These are phyloP conservation scores for Scutellaria galericulata DNA, from an alignment of 257 asterid genomes.

Conservation along the genomic window DNA sequence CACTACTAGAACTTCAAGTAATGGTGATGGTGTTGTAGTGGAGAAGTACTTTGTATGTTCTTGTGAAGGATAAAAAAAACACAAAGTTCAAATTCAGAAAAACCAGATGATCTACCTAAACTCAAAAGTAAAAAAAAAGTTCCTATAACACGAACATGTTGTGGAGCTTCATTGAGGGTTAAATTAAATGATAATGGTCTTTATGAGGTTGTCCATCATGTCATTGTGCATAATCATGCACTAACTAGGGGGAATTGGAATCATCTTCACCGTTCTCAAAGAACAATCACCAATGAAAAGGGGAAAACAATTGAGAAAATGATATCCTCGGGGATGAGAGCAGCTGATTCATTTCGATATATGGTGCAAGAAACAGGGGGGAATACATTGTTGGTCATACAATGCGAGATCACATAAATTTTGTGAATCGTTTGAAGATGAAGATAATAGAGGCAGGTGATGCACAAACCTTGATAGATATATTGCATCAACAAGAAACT, in stretches of 20 bases:
- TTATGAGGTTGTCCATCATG: constrained; percentile 19
- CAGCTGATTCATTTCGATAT: neutral
- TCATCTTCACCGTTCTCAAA: neutral
- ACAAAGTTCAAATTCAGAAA: neutral
- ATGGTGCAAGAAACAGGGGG: constrained; percentile 2
- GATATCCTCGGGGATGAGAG: neutral
- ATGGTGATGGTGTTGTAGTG: neutral
- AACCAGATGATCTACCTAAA: no score
- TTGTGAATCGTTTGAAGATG: neutral
- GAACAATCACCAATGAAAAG: neutral
- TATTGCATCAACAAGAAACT: neutral
- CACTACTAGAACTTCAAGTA: neutral
- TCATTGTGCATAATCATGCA: neutral
- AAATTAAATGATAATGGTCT: constrained; percentile 1
- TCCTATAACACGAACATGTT: neutral
- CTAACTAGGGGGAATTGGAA: neutral
- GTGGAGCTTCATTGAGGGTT: constrained; percentile 9
- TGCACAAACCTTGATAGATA: neutral
- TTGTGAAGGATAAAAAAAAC: neutral
- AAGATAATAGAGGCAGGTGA: neutral
- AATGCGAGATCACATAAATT: neutral
- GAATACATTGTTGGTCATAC: neutral
- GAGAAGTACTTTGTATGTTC: neutral
- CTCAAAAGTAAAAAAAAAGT: neutral
- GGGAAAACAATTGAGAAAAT: neutral